phyloP scores from a whole-genome alignment of 805 yeast species.

The Lipomyces lipofer region DNA sequence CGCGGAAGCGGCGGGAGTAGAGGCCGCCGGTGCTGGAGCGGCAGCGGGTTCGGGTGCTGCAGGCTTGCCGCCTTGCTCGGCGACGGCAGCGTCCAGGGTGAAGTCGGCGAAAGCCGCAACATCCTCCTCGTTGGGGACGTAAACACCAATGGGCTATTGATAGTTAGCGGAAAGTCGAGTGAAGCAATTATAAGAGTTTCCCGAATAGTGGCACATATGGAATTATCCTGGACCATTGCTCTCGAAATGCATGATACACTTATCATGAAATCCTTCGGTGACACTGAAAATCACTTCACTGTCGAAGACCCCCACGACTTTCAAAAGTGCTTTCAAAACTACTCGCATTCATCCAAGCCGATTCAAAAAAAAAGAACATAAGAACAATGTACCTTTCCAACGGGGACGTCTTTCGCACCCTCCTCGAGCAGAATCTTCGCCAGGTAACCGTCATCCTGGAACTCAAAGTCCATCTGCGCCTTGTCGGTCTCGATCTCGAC shows the following conservation, averaged over 20 bases:
- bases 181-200: no score
- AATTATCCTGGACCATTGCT: no score
- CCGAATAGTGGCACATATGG: no score
- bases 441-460: slow-evolving; percentile 92
- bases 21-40: slow-evolving; percentile 44
- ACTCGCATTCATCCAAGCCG: no score
- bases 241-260: no score
- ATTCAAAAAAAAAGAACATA: neutral
- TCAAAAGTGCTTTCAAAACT: no score
- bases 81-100: slow-evolving; percentile 71
- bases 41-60: slow-evolving; percentile 43
- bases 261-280: no score
- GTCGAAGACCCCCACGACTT: no score
- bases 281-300: no score
- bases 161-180: no score
- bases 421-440: slow-evolving; percentile 83
- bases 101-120: slow-evolving; percentile 87
- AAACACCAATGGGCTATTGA: slow-evolving; percentile 86
- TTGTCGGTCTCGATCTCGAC: slow-evolving; percentile 98
- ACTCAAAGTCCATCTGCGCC: slow-evolving; percentile 97
- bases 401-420: slow-evolving; percentile 88
- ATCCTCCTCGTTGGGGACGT: slow-evolving; percentile 81
- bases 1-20: slow-evolving; percentile 33
- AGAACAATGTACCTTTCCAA: slow-evolving; percentile 54
- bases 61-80: slow-evolving; percentile 37